phyloP scores from a whole-genome alignment of 1,284 basidiomycete species.

The Vanrija sp. region DNA sequence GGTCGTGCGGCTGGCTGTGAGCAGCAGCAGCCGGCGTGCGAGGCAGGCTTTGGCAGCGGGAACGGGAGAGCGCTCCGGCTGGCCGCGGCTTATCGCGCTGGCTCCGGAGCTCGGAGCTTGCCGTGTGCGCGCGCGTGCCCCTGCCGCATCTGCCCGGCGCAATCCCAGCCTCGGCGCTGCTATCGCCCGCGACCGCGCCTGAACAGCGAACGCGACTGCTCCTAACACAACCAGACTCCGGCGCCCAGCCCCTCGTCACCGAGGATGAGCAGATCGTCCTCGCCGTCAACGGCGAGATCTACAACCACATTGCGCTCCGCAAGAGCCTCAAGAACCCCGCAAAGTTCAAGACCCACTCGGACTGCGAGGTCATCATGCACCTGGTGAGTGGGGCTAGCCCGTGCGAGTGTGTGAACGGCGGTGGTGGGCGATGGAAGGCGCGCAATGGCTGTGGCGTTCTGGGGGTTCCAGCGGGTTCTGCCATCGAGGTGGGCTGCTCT shows the following conservation, averaged over 20 bases:
- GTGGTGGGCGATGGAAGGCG: too few species aligned
- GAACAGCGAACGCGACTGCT: background rate
- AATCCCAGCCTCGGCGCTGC: too few species aligned
- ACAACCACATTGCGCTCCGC: slow-evolving; percentile 88
- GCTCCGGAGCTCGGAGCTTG: too few species aligned
- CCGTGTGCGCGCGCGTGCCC: too few species aligned
- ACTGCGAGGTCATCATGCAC: slow-evolving; percentile 96
- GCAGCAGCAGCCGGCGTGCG: too few species aligned
- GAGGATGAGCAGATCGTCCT: slow-evolving; percentile 81
- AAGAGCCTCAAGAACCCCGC: slow-evolving; percentile 62
- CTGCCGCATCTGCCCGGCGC: too few species aligned
- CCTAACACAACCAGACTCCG: slow-evolving; percentile 64
- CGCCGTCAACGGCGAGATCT: slow-evolving; percentile 98
- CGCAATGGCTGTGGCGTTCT: too few species aligned
- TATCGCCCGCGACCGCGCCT: background rate
- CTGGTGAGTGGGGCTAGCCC: slow-evolving; percentile 57
- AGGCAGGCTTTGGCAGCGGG: too few species aligned
- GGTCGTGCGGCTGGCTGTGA: background rate
- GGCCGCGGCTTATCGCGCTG: too few species aligned
- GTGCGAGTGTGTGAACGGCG: background rate
- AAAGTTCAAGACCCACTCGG: slow-evolving; percentile 95
- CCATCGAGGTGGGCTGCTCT: too few species aligned
- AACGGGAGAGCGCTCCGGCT: too few species aligned
- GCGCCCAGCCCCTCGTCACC: slow-evolving; percentile 90
- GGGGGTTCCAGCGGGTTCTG: too few species aligned